Conservation (phyloP, 2,329 filamentous ascomycete genomes). For the Colletotrichum somersetense region DNA sequence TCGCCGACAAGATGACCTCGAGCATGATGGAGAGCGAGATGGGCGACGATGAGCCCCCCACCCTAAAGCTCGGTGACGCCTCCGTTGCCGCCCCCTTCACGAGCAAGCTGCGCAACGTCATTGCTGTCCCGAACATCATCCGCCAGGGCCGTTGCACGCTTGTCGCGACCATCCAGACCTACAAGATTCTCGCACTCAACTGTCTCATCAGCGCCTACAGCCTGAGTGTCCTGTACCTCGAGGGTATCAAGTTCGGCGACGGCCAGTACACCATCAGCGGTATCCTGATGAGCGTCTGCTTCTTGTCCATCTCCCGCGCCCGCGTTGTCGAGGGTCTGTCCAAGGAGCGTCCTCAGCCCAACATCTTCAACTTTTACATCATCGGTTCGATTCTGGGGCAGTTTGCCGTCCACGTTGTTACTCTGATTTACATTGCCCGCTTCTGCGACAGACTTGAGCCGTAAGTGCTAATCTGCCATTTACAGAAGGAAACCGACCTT, state of each 20-base stretch:
- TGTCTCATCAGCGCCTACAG: constrained; percentile 98
- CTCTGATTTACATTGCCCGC: constrained; percentile 92
- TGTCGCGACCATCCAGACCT: constrained; percentile 99
- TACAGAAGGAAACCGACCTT: neutral
- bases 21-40: constrained; percentile 93
- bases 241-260: constrained; percentile 99
- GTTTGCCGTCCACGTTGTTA: constrained; percentile 95
- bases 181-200: constrained; percentile 98
- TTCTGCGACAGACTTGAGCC: constrained; percentile 89
- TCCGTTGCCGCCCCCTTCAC: constrained; percentile 98
- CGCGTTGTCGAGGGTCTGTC: constrained; percentile 95
- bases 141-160: constrained; percentile 97
- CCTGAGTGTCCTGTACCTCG: constrained; percentile 93
- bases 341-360: constrained; percentile 96
- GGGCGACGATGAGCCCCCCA: constrained; percentile 90
- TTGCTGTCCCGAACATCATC: constrained; percentile 98
- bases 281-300: constrained; percentile 99
- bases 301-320: constrained; percentile 97
- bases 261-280: constrained; percentile 98
- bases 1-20: constrained; percentile 88
- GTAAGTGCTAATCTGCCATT: constrained; percentile 64
- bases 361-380: constrained; percentile 99
- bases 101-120: constrained; percentile 95
- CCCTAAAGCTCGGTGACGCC: constrained; percentile 96
- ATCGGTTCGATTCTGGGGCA: constrained; percentile 97